phyloP scores from a whole-genome alignment of 805 yeast species.

The Wickerhamiella kazuoi region DNA sequence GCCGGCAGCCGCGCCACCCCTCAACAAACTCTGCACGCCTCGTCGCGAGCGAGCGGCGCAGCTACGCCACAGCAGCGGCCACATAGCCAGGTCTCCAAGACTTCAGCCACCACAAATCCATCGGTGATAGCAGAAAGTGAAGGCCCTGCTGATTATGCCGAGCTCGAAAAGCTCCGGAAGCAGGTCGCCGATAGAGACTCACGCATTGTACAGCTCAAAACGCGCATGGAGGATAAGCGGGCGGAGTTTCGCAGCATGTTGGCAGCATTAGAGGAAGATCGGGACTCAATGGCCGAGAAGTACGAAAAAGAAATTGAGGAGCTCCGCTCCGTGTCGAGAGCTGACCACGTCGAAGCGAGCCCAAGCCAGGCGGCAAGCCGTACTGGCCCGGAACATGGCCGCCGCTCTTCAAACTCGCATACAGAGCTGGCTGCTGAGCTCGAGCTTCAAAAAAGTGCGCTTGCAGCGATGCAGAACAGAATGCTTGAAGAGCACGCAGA shows the following conservation, averaged over 20 bases:
- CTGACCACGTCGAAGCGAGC: slow-evolving; percentile 12
- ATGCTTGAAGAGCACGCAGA: slow-evolving; percentile 17
- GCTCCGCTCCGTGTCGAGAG: slow-evolving; percentile 4
- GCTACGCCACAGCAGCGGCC: no score
- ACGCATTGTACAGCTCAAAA: slow-evolving; percentile 14
- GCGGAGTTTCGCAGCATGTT: slow-evolving; percentile 18
- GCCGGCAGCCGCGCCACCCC: not conserved
- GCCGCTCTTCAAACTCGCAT: no score
- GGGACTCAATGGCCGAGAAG: slow-evolving; percentile 9
- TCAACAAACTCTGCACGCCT: no score
- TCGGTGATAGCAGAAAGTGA: not conserved
- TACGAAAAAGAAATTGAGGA: slow-evolving; percentile 13
- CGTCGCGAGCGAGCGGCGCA: not conserved
- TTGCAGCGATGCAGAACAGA: slow-evolving; percentile 22
- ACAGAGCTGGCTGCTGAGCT: slow-evolving; percentile 10
- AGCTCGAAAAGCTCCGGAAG: slow-evolving; percentile 13
- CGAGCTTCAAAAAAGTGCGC: slow-evolving; percentile 17
- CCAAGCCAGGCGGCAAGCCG: slow-evolving; percentile 10
- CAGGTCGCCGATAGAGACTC: slow-evolving; percentile 16
- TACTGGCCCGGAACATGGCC: no score
- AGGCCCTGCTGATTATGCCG: not conserved
- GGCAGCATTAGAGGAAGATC: slow-evolving; percentile 5
- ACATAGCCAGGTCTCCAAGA: no score
- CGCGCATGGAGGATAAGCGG: slow-evolving; percentile 17
- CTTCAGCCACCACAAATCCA: not conserved